A percentile compares a stretch with the other conserved stretches of the same genome.
Conservation (phyloP, 345 rosid species). For the Lepidium didymum region DNA sequence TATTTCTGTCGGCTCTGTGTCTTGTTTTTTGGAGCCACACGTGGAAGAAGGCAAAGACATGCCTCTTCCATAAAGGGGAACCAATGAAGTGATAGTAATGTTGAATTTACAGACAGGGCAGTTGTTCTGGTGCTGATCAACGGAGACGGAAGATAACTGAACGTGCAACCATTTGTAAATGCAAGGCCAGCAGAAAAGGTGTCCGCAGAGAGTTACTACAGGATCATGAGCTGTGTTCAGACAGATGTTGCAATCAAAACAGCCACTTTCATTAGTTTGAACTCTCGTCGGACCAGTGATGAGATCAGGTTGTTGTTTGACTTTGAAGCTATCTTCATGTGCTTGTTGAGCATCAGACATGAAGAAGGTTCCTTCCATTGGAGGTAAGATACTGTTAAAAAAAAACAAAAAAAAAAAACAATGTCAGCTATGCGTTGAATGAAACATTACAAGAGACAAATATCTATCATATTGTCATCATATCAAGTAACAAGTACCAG, state of each 20-base stretch:
- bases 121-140: slow-evolving; percentile 35
- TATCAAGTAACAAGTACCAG: neutral
- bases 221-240: slow-evolving; percentile 68
- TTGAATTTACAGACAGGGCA: slow-evolving; percentile 87
- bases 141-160: slow-evolving; percentile 34
- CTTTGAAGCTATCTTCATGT: slow-evolving; percentile 23
- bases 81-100: slow-evolving; percentile 54
- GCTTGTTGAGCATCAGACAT: slow-evolving; percentile 31
- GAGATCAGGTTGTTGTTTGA: slow-evolving; percentile 36
- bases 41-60: slow-evolving; percentile 30
- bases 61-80: slow-evolving; percentile 88
- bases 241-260: slow-evolving; percentile 76
- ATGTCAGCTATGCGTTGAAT: neutral
- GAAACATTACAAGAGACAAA: neutral
- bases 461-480: neutral
- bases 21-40: slow-evolving; percentile 11
- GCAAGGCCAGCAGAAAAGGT: slow-evolving; percentile 88
- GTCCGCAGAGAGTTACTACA: slow-evolving; percentile 79
- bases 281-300: neutral
- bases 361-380: slow-evolving; percentile 36
- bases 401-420: neutral
- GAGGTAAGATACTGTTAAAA: slow-evolving; percentile 23
- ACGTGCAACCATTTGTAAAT: slow-evolving; percentile 41
- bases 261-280: slow-evolving; percentile 29
- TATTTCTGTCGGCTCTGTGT: slow-evolving; percentile 25